phyloP scores from a whole-genome alignment of 345 rosid genomes.

The Rhodamnia argentea region DNA sequence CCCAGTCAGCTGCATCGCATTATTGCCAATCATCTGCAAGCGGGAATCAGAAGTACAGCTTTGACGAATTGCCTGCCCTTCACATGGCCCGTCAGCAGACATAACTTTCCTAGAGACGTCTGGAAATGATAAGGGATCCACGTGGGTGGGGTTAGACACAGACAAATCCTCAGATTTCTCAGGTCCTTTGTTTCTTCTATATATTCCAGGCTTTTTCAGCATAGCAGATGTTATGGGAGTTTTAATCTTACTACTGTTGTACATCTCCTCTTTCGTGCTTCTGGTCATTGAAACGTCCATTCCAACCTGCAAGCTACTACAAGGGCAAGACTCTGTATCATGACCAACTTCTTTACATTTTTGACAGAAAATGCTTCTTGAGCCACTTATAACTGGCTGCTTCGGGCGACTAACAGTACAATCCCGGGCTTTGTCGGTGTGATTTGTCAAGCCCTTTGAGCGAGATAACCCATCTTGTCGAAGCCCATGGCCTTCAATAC shows the following conservation, averaged over 20 bases:
- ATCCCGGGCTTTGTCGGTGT: constrained; percentile 51
- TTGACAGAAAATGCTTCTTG: constrained; percentile 35
- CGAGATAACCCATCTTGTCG: constrained; percentile 40
- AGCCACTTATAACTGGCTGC: constrained; percentile 24
- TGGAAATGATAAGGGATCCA: constrained; percentile 32
- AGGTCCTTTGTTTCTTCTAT: constrained; percentile 40
- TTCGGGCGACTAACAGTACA: constrained; percentile 28
- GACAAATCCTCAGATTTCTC: constrained; percentile 41
- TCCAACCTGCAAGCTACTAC: constrained; percentile 23
- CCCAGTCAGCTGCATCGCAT: constrained; percentile 25
- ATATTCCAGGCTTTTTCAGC: constrained; percentile 62
- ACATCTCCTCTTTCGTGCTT: constrained; percentile 34
- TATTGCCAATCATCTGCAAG: constrained; percentile 24
- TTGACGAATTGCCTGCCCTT: constrained; percentile 18
- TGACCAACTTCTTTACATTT: constrained; percentile 55
- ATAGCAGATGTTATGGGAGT: constrained; percentile 79
- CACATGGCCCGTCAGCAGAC: constrained; percentile 36
- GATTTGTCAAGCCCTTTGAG: constrained; percentile 42
- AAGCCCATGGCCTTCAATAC: constrained; percentile 29
- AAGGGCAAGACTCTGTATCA: constrained; percentile 41
- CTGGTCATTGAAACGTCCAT: constrained; percentile 37
- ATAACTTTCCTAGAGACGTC: constrained; percentile 22
- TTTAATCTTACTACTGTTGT: constrained; percentile 52
- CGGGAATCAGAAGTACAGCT: constrained; percentile 16
- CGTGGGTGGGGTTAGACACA: constrained; percentile 25